Conservation (phyloP, 2,329 filamentous ascomycete species). For the Beauveria caledonica region DNA sequence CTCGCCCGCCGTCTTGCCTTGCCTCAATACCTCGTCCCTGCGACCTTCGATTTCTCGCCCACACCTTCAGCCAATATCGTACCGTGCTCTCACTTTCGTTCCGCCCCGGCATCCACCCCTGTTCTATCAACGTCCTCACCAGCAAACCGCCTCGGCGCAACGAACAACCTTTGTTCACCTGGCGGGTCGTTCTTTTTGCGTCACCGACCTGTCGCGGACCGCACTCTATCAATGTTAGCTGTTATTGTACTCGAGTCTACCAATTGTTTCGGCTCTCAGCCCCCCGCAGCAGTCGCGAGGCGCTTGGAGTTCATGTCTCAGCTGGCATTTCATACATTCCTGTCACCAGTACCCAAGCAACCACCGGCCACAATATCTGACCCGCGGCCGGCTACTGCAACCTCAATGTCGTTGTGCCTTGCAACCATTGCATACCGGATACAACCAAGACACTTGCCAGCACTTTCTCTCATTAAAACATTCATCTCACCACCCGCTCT, state of each 20-base stretch:
- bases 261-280: not conserved
- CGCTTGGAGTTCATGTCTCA: constrained; percentile 2
- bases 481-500: not conserved
- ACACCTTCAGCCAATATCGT: not conserved
- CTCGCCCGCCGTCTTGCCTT: not conserved
- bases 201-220: not conserved
- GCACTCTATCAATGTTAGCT: not conserved
- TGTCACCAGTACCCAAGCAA: constrained; percentile 3
- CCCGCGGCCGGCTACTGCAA: not conserved
- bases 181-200: not conserved
- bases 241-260: not conserved
- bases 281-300: not conserved
- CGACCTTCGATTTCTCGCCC: not conserved
- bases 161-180: not conserved
- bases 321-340: constrained; percentile 10
- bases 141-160: not conserved
- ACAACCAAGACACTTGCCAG: not conserved
- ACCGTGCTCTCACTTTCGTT: not conserved
- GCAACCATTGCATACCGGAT: constrained; percentile 7
- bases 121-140: not conserved
- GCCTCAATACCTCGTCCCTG: not conserved
- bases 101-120: not conserved
- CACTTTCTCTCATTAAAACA: not conserved
- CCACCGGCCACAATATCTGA: not conserved
- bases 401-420: not conserved